Percentiles rank a stretch among this genome's conserved stretches.
Evolutionary conservation across 2,329 filamentous ascomycete genomes (phyloP).

Genomic region (Hymenoscyphus repandus): DNA sequence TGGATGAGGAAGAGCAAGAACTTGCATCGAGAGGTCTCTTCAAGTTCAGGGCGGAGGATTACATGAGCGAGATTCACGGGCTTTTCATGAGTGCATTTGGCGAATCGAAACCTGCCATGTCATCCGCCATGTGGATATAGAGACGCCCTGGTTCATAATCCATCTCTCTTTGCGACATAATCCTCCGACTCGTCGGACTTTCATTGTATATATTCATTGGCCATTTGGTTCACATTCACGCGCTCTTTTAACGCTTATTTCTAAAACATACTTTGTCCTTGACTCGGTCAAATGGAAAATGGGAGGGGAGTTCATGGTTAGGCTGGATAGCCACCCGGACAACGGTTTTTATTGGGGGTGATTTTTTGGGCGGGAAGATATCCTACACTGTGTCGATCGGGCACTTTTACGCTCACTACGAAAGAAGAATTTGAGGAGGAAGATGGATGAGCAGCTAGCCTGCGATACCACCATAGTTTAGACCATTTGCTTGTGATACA

Average conservation of each 20-base stretch:
- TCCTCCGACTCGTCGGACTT: slow-evolving; percentile 4
- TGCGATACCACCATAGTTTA: background rate
- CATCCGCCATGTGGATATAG: slow-evolving; percentile 28
- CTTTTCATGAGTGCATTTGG: slow-evolving; percentile 37
- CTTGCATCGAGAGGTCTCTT: slow-evolving; percentile 65
- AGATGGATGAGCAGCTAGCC: slow-evolving; percentile 2
- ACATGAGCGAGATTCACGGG: slow-evolving; percentile 72
- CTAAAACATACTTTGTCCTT: slow-evolving; percentile 11
- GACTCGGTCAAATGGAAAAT: slow-evolving; percentile 15
- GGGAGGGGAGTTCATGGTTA: slow-evolving; percentile 11
- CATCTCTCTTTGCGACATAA: slow-evolving; percentile 5
- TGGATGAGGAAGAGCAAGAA: slow-evolving; percentile 69
- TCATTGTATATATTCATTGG: slow-evolving; percentile 24
- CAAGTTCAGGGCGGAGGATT: slow-evolving; percentile 75
- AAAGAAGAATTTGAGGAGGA: background rate
- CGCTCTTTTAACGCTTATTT: slow-evolving; percentile 21
- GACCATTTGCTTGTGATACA: background rate
- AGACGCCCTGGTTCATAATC: slow-evolving; percentile 19
- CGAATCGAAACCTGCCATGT: slow-evolving; percentile 20
- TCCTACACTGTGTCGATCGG: slow-evolving; percentile 12
- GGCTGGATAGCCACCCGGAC: background rate
- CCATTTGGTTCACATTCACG: slow-evolving; percentile 22
- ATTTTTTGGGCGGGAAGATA: background rate
- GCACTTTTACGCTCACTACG: slow-evolving; percentile 17
- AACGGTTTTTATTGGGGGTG: background rate